Evolutionary conservation across 2,329 filamentous ascomycete species (phyloP).

Genomic region (Beauveria australis): DNA sequence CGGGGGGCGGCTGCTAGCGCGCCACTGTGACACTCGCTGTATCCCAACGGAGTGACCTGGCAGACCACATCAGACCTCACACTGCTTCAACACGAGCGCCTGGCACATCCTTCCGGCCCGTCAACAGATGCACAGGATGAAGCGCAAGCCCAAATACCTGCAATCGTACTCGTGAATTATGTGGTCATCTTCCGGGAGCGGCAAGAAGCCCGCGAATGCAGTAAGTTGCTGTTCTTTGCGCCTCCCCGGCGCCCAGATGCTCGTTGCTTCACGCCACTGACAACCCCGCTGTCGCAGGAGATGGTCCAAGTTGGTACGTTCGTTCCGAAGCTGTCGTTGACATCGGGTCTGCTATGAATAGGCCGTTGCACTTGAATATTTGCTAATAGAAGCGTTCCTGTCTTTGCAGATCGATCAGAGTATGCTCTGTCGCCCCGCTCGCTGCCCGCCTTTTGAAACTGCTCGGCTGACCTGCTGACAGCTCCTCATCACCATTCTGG

Average conservation of each 20-base stretch:
- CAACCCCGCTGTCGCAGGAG: slow-evolving; percentile 57
- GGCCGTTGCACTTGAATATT: not conserved
- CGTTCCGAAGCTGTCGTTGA: not conserved
- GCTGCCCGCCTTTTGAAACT: not conserved
- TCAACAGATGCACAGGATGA: slow-evolving; percentile 23
- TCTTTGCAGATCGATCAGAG: slow-evolving; percentile 50
- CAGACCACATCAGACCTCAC: slow-evolving; percentile 10
- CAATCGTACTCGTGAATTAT: slow-evolving; percentile 33
- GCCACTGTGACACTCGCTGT: slow-evolving; percentile 3
- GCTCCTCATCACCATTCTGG: slow-evolving; percentile 88
- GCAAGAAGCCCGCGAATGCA: slow-evolving; percentile 65
- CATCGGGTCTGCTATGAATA: not conserved
- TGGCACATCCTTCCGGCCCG: slow-evolving; percentile 11
- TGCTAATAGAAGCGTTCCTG: slow-evolving; percentile 21
- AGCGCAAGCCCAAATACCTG: slow-evolving; percentile 17
- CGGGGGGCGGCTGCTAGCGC: not conserved
- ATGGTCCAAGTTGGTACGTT: slow-evolving; percentile 97
- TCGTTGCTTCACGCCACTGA: slow-evolving; percentile 22
- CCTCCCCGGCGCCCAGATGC: slow-evolving; percentile 11
- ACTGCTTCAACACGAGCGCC: slow-evolving; percentile 10
- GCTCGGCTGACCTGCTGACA: slow-evolving; percentile 31
- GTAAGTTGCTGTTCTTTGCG: slow-evolving; percentile 36
- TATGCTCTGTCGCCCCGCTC: slow-evolving; percentile 32
- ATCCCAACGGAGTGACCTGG: slow-evolving; percentile 9
- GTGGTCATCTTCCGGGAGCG: slow-evolving; percentile 57